These are phyloP conservation scores for Cyberlindnera euphorbiiphila DNA, from an alignment of 805 yeast genomes.

Conservation along the genomic window DNA sequence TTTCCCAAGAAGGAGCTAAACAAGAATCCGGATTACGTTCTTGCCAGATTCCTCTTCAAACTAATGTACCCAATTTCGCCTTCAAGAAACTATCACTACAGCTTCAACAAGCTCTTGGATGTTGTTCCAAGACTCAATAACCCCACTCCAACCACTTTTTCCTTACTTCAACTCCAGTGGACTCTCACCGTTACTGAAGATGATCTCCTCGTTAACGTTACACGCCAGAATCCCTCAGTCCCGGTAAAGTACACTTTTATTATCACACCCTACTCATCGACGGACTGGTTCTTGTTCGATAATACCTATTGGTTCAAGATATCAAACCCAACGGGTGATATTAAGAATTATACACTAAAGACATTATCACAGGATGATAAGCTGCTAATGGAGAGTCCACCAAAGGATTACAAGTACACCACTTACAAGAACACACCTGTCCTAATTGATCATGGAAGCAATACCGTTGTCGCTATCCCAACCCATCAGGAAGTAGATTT, in stretches of 20 bases:
- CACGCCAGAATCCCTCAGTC: constrained; percentile 21
- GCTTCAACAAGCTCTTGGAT: constrained; percentile 19
- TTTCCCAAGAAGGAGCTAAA: constrained; percentile 20
- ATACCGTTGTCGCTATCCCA: constrained; percentile 18
- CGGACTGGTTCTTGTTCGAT: constrained; percentile 38
- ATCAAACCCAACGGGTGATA: constrained; percentile 7
- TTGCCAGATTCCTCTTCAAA: constrained; percentile 28
- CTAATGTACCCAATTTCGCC: constrained; percentile 29
- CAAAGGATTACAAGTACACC: constrained; percentile 18
- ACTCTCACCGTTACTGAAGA: constrained; percentile 1
- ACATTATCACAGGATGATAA: constrained; percentile 15
- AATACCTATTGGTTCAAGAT: constrained; percentile 36
- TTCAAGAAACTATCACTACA: constrained; percentile 23
- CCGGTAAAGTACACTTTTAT: constrained; percentile 9
- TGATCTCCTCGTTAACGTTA: constrained; percentile 5
- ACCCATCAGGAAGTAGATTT: constrained; percentile 6
- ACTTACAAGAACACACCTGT: constrained; percentile 19
- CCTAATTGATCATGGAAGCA: constrained; percentile 12
- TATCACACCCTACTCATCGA: constrained; percentile 21
- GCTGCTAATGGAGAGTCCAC: constrained; percentile 3
- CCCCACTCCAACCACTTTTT: constrained; percentile 16
- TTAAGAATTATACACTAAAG: constrained; percentile 16
- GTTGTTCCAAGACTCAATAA: constrained; percentile 10
- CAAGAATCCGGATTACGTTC: constrained; percentile 17
- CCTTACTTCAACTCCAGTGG: constrained; percentile 26